Conservation (phyloP, 164 flowering plant species). For the Dillenia turbinata region DNA sequence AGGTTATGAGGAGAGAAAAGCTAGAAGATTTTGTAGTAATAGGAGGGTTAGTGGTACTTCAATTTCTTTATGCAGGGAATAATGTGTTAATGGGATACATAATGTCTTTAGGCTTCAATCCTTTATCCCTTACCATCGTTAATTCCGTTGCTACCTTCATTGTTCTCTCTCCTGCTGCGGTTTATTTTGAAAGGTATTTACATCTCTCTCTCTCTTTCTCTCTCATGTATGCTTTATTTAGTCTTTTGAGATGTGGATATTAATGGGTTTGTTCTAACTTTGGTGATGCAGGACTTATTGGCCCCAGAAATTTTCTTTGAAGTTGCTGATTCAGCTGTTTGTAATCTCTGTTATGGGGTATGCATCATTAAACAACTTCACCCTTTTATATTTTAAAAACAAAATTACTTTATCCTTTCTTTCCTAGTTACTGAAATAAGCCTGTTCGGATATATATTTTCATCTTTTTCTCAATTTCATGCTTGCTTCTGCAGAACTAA, state of each 20-base stretch:
- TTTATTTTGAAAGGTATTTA: slow-evolving; percentile 45
- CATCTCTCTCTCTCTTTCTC: neutral
- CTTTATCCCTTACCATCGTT: slow-evolving; percentile 42
- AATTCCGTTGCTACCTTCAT: slow-evolving; percentile 46
- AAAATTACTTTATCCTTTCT: too few relatives aligned
- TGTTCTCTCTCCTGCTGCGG: slow-evolving; percentile 42
- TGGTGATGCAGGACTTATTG: slow-evolving; percentile 50
- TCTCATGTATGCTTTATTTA: neutral
- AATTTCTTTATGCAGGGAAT: slow-evolving; percentile 46
- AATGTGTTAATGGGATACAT: slow-evolving; percentile 39
- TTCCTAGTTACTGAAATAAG: too few relatives aligned
- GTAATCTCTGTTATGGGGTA: slow-evolving; percentile 70
- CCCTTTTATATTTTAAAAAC: neutral
- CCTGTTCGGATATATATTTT: too few relatives aligned
- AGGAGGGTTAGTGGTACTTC: slow-evolving; percentile 39
- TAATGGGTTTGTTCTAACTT: neutral
- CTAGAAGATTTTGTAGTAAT: slow-evolving; percentile 35
- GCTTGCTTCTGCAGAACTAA: too few relatives aligned
- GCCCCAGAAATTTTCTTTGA: slow-evolving; percentile 45
- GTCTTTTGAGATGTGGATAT: neutral
- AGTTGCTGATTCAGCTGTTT: slow-evolving; percentile 49
- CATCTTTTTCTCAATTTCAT: too few relatives aligned
- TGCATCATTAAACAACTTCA: slow-evolving; percentile 2
- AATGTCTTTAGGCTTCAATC: slow-evolving; percentile 41
- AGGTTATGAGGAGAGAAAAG: slow-evolving; percentile 2